Evolutionary conservation across 2,329 filamentous ascomycete species (phyloP).

Genomic region (Exophiala bonariae): DNA sequence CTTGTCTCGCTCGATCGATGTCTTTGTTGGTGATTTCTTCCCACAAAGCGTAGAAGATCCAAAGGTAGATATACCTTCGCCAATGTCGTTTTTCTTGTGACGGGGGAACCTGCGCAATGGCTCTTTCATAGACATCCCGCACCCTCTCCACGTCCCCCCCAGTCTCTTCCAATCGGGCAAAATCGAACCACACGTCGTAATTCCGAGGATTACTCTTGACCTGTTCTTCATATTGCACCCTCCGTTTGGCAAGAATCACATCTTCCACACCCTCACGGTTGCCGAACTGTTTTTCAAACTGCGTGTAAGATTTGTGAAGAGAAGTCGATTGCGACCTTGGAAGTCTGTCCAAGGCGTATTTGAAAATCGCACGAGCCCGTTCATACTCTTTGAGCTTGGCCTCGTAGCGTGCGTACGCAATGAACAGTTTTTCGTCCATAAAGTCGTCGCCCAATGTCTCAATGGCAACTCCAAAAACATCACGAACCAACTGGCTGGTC

Average conservation of each 20-base stretch:
- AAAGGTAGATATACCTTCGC: constrained; percentile 95
- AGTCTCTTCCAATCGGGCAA: constrained; percentile 83
- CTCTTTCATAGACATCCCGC: constrained; percentile 90
- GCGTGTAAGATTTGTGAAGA: constrained; percentile 92
- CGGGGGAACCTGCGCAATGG: constrained; percentile 91
- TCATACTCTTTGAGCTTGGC: constrained; percentile 94
- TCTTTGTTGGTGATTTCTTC: constrained; percentile 88
- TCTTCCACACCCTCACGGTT: constrained; percentile 92
- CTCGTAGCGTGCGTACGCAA: constrained; percentile 93
- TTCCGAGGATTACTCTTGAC: constrained; percentile 93
- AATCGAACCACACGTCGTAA: constrained; percentile 97
- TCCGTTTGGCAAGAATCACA: constrained; percentile 89
- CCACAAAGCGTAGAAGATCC: constrained; percentile 96
- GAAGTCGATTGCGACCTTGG: constrained; percentile 80
- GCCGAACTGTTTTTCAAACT: constrained; percentile 97
- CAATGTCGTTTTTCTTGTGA: constrained; percentile 97
- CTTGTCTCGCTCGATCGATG: constrained; percentile 74
- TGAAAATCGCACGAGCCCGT: constrained; percentile 90
- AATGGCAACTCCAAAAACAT: constrained; percentile 85
- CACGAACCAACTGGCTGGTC: constrained; percentile 84
- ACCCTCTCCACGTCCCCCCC: constrained; percentile 80
- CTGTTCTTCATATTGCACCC: constrained; percentile 91
- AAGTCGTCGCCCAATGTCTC: constrained; percentile 91
- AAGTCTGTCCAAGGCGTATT: constrained; percentile 89
- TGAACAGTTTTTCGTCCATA: constrained; percentile 93